Conservation (phyloP, 148 eudicot species). For the Chenopodium quinoa region DNA sequence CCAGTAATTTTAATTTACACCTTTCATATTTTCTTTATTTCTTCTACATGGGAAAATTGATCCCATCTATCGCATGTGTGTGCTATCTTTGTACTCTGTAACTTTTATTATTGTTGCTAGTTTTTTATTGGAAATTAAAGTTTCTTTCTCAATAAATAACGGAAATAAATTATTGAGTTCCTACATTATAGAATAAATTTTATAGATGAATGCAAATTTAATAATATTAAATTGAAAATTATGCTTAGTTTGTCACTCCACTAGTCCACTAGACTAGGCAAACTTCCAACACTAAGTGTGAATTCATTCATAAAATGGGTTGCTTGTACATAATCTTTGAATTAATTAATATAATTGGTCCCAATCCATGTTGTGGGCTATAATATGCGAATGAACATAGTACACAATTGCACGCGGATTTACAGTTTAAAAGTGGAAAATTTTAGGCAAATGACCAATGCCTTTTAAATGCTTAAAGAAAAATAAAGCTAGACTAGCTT, state of each 20-base stretch:
- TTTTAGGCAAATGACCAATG: slow-evolving; percentile 16
- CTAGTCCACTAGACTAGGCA: background rate
- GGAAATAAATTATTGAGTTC: too few species aligned
- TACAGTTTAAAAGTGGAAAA: slow-evolving; percentile 9
- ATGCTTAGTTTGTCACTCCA: background rate
- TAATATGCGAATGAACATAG: background rate
- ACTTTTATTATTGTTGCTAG: too few species aligned
- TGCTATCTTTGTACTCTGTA: too few species aligned
- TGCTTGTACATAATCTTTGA: background rate
- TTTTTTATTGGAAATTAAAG: too few species aligned
- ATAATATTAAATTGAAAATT: too few species aligned
- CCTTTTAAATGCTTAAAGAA: slow-evolving; percentile 4
- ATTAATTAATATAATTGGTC: background rate
- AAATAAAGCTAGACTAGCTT: background rate
- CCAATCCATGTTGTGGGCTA: background rate
- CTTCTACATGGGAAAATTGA: too few species aligned
- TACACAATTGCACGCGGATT: slow-evolving; percentile 9
- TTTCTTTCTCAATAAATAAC: too few species aligned
- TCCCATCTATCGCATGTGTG: too few species aligned
- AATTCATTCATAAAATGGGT: background rate
- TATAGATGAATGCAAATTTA: too few species aligned
- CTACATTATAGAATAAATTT: too few species aligned
- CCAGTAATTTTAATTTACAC: too few species aligned
- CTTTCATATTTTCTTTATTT: too few species aligned
- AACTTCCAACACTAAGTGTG: background rate